These are phyloP conservation scores for Aspergillus mulundensis DNA, from an alignment of 495 filamentous ascomycete genomes.

Conservation along the genomic window DNA sequence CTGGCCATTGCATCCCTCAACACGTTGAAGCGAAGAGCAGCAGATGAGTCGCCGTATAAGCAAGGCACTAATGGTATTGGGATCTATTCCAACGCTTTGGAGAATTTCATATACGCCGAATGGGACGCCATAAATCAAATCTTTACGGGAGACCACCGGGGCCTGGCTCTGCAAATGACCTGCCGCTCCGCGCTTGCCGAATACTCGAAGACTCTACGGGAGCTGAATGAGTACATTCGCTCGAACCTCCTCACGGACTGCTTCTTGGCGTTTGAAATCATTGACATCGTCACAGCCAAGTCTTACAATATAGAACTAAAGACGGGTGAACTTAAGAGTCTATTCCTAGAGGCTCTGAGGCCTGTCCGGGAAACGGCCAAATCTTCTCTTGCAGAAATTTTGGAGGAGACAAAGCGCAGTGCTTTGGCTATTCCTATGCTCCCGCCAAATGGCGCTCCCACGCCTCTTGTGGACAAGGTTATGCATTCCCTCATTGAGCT, in stretches of 20 bases:
- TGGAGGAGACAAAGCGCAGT: constrained; percentile 79
- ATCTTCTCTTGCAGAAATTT: constrained; percentile 72
- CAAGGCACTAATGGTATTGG: constrained; percentile 92
- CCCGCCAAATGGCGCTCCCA: constrained; percentile 71
- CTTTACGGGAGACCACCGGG: constrained; percentile 82
- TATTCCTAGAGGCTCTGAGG: constrained; percentile 78
- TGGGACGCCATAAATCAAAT: constrained; percentile 82
- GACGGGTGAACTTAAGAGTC: constrained; percentile 79
- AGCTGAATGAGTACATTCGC: constrained; percentile 86
- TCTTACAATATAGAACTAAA: constrained; percentile 74
- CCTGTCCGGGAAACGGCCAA: constrained; percentile 91
- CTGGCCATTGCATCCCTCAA: constrained; percentile 83
- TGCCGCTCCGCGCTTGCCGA: constrained; percentile 72
- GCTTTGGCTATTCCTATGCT: constrained; percentile 59
- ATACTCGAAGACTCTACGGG: constrained; percentile 78
- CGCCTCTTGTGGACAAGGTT: constrained; percentile 74
- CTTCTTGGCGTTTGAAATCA: constrained; percentile 92
- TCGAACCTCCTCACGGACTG: constrained; percentile 86
- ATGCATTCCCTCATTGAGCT: constrained; percentile 85
- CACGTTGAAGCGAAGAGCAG: constrained; percentile 75
- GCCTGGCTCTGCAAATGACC: constrained; percentile 68
- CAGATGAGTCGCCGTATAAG: constrained; percentile 77
- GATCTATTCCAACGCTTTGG: constrained; percentile 81
- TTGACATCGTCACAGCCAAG: constrained; percentile 81
- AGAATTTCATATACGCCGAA: constrained; percentile 79